Base-by-base conservation (phyloP, 257 asterid species). In the Echites panduratus region DNA sequence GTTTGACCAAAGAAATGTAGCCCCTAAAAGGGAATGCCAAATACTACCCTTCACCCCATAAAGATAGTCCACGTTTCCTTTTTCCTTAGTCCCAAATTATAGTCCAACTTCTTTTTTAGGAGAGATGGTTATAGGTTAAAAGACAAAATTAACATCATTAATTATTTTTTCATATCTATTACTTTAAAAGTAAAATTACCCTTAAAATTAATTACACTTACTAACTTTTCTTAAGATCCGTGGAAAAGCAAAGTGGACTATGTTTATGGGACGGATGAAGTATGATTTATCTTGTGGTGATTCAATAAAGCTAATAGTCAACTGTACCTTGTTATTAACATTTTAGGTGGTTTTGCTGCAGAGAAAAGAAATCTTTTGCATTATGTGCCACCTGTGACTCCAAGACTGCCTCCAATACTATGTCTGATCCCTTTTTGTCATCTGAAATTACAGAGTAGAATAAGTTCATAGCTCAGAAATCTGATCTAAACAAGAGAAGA, bases 351-450 rank as follows among this genome's bases (percentile, higher is more conserved):
- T 79, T 80, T 73, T 82, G 88, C 69, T 93, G 78, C 78, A 80
- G 86, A 45, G 82, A 56, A 53, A 88, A 85, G 74, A 85, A 94
- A 27, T 80, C 83, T 80, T 83, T 87, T 38, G 96, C 97, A 72
- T 85, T 87, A 72, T 66, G 88, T n/a, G 98, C 98, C 75, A 93
- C 96, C 61, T 88, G 92, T 76, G 89, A 96, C 88, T 94, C 97
- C 54, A 91, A 70, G 40, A 94, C 78, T 16, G 98, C 97, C 84
- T 88, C 97, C 83, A 94, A 81, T 75, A 94, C 76, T 68, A 94
- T 70, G 79, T 93, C 97, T 8, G 95, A 91, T 73, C 97, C 97
- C 77, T 61, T 78, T 35, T 82, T 61, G 32, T 82, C 88, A 74
- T 78, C 96, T 89, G 85, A 76, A 68, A 82, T 66, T 73, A 76